Evolutionary conservation across 305 asterid species (phyloP).

Genomic region (Euphrasia arctica): DNA sequence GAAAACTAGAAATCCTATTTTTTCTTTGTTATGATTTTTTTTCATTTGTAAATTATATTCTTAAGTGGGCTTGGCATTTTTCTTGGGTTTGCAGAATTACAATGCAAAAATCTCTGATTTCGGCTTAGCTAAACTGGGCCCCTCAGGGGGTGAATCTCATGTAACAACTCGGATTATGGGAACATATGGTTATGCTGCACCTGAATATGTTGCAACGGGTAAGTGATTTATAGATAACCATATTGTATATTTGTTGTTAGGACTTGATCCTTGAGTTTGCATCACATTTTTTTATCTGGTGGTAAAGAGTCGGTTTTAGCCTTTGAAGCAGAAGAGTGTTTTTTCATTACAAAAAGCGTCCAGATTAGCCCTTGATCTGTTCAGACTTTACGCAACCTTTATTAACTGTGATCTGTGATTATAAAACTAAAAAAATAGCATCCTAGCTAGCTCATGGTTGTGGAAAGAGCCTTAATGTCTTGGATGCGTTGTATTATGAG

Average conservation of each 20-base stretch:
- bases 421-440: no score
- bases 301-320: not conserved
- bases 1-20: no score
- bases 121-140: conserved; percentile 87
- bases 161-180: conserved; percentile 96
- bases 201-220: conserved; percentile 95
- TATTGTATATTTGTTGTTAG: not conserved
- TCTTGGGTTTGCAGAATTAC: conserved; percentile 55
- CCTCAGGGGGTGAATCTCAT: conserved; percentile 71
- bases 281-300: not conserved
- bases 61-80: conserved; percentile 1
- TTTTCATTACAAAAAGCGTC: not conserved
- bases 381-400: no score
- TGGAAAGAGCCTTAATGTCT: no score
- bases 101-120: conserved; percentile 91
- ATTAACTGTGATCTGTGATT: no score
- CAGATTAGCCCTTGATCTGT: not conserved
- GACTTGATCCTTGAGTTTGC: not conserved
- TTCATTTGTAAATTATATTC: not conserved
- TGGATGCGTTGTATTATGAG: no score
- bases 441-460: no score
- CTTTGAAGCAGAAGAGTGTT: not conserved
- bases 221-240: conserved; percentile 19
- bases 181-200: conserved; percentile 94
- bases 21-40: no score